Conservation (phyloP, 2,329 filamentous ascomycete species). For the Colletotrichum destructivum region DNA sequence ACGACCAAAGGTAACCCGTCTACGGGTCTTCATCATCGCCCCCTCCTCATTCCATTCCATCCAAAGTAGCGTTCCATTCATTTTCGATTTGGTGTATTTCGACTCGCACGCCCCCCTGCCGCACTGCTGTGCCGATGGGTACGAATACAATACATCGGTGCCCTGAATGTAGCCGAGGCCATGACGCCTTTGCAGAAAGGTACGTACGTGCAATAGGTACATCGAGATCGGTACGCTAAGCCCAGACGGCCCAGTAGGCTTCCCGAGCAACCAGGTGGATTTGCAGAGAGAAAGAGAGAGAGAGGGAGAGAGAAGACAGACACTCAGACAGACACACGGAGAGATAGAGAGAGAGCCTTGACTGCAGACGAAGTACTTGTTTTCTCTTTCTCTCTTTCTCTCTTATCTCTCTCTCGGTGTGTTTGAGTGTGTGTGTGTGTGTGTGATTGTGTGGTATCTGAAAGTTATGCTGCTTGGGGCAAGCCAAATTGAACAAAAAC, state of each 20-base stretch:
- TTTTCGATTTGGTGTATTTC: neutral
- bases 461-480: conserved; percentile 3
- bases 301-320: too few relatives aligned
- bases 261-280: too few relatives aligned
- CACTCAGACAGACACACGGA: too few relatives aligned
- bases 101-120: neutral
- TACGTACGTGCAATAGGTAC: neutral
- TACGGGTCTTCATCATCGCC: neutral
- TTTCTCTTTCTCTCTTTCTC: neutral
- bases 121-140: neutral
- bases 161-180: neutral
- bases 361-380: neutral
- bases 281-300: neutral
- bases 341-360: neutral
- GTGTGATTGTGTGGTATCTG: neutral
- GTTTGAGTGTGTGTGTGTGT: too few relatives aligned
- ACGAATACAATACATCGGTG: too few relatives aligned
- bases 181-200: conserved; percentile 3
- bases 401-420: too few relatives aligned
- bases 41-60: neutral
- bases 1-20: neutral
- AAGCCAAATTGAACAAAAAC: conserved; percentile 30
- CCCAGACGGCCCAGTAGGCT: neutral
- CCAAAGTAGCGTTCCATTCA: neutral
- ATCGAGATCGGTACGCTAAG: neutral